Conservation (phyloP, 1,284 basidiomycete species). For the Ganoderma lucidum region DNA sequence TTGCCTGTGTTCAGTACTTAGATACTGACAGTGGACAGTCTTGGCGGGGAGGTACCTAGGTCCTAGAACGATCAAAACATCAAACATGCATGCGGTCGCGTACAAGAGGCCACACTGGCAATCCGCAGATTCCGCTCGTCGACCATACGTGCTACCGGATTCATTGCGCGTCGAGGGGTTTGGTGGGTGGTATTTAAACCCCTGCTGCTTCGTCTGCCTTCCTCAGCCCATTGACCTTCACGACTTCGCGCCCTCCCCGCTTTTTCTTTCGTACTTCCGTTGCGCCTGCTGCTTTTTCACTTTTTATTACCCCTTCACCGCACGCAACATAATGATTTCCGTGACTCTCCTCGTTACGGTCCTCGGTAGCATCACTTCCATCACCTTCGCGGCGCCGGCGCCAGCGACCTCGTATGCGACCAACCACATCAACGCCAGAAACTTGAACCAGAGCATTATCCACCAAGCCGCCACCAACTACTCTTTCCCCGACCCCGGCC, state of each 20-base stretch:
- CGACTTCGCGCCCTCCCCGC: neutral
- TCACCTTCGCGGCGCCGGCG: neutral
- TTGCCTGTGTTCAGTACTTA: neutral
- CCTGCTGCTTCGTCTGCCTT: neutral
- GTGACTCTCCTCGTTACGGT: neutral
- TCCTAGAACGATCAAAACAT: neutral
- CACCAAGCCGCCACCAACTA: slow-evolving; percentile 9
- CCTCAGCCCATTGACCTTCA: neutral
- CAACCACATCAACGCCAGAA: neutral
- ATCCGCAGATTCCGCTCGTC: neutral
- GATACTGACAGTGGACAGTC: neutral
- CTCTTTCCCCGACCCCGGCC: neutral
- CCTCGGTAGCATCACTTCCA: neutral
- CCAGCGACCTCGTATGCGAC: neutral
- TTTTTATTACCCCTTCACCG: neutral
- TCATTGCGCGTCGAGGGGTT: neutral
- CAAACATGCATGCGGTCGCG: slow-evolving; percentile 2
- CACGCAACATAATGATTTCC: slow-evolving; percentile 1
- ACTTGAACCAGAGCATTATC: neutral
- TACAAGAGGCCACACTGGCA: neutral
- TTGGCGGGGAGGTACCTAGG: neutral
- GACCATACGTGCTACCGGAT: neutral
- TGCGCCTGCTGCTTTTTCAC: neutral
- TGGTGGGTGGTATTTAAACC: neutral
- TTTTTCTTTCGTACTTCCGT: neutral